These are phyloP conservation scores for Nidularia sp. DNA, from an alignment of 768 basidiomycete genomes.

Conservation along the genomic window DNA sequence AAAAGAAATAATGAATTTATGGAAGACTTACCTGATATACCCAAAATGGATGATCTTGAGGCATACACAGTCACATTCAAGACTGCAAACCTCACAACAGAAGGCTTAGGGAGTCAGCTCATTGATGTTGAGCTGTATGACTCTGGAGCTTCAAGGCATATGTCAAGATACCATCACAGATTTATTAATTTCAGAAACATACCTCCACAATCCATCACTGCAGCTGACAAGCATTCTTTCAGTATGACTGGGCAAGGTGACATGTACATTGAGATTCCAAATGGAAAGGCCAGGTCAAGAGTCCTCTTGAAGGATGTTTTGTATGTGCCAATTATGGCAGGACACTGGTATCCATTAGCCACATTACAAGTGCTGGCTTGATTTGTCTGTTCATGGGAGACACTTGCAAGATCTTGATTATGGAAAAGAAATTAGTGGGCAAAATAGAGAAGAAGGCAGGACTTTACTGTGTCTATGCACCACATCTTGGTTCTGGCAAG, in stretches of 20 bases:
- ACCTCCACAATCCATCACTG: constrained; percentile 14
- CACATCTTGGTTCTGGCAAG: neutral
- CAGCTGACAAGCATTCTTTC: constrained; percentile 26
- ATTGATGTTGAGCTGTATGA: constrained; percentile 10
- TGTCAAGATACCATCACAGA: constrained; percentile 20
- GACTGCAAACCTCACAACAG: too few relatives aligned
- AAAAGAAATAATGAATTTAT: too few relatives aligned
- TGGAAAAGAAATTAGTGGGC: constrained; percentile 10
- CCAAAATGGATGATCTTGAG: too few relatives aligned
- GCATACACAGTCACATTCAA: too few relatives aligned
- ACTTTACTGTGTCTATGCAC: constrained; percentile 6
- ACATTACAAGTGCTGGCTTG: constrained; percentile 24
- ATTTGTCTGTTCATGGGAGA: constrained; percentile 18
- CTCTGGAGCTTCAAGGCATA: constrained; percentile 20
- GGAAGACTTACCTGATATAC: too few relatives aligned
- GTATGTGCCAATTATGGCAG: constrained; percentile 30
- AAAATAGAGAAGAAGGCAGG: constrained; percentile 6
- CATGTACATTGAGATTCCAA: constrained; percentile 23
- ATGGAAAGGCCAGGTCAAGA: constrained; percentile 17
- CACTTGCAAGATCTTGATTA: constrained; percentile 15
- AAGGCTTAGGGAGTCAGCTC: too few relatives aligned
- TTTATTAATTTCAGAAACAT: constrained; percentile 16
- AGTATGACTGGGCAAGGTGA: constrained; percentile 21
- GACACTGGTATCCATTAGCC: constrained; percentile 29
- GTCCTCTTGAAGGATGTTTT: constrained; percentile 27